Evolutionary conservation across 371 early-diverging fungal genomes (phyloP).

Genomic region (Entomophthora muscae): DNA sequence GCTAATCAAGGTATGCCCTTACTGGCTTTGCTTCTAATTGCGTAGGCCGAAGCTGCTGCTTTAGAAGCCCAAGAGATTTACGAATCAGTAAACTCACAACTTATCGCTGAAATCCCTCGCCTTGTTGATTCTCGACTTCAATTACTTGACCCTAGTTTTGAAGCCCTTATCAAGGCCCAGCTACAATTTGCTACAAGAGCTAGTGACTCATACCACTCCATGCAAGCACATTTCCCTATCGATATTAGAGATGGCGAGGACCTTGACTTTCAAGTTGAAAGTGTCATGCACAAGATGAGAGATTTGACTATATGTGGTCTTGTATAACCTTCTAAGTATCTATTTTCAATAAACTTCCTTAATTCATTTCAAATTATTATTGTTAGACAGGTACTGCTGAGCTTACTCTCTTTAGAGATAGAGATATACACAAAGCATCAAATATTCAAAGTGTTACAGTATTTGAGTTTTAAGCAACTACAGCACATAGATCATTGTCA

Average conservation of each 20-base stretch:
- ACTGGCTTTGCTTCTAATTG: background rate
- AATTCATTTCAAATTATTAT: background rate
- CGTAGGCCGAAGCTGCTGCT: slow-evolving; percentile 59
- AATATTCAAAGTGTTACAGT: no score
- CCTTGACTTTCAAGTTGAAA: slow-evolving; percentile 51
- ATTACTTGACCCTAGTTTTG: slow-evolving; percentile 83
- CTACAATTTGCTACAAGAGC: slow-evolving; percentile 26
- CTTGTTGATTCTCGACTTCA: slow-evolving; percentile 72
- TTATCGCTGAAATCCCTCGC: slow-evolving; percentile 75
- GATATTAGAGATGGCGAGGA: slow-evolving; percentile 21
- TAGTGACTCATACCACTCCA: slow-evolving; percentile 8
- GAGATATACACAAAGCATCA: no score
- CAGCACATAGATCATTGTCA: no score
- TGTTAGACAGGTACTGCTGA: no score
- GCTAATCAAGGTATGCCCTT: slow-evolving; percentile 30
- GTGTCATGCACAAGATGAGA: slow-evolving; percentile 73
- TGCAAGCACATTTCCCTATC: slow-evolving; percentile 28
- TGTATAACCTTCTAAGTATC: slow-evolving; percentile 13
- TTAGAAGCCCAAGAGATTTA: slow-evolving; percentile 57
- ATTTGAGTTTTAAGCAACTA: no score
- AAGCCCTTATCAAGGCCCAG: slow-evolving; percentile 81
- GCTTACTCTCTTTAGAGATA: no score
- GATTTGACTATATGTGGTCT: slow-evolving; percentile 73
- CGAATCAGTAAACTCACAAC: slow-evolving; percentile 56
- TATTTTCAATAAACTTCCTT: background rate